These are phyloP conservation scores for Amniculicola lignicola DNA, from an alignment of 495 filamentous ascomycete genomes.

Conservation along the genomic window DNA sequence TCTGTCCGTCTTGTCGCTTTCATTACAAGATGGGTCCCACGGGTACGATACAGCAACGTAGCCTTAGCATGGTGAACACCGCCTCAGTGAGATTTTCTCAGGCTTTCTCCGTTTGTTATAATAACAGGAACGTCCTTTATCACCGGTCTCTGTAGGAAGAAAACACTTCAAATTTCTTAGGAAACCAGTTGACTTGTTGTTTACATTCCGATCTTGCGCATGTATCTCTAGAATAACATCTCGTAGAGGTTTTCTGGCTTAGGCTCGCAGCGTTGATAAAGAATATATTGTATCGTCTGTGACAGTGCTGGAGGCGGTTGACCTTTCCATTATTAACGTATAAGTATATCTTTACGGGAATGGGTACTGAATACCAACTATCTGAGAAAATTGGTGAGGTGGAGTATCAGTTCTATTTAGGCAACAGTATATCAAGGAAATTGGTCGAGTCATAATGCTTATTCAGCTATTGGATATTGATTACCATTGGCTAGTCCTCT, in stretches of 20 bases:
- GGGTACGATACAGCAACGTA: slow-evolving; percentile 14
- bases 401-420: not conserved
- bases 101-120: not conserved
- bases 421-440: not conserved
- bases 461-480: not conserved
- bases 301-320: slow-evolving; percentile 1
- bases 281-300: slow-evolving; percentile 4
- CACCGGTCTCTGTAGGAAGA: slow-evolving; percentile 2
- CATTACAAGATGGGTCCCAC: not conserved
- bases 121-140: not conserved
- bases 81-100: not conserved
- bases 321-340: slow-evolving; percentile 2
- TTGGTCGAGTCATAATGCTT: slow-evolving; percentile 8
- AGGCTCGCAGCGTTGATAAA: slow-evolving; percentile 6
- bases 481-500: no score
- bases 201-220: not conserved
- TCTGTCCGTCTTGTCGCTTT: not conserved
- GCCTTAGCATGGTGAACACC: not conserved
- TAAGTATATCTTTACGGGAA: not conserved
- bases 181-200: slow-evolving; percentile 8
- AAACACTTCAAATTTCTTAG: slow-evolving; percentile 11
- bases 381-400: not conserved
- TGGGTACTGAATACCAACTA: not conserved
- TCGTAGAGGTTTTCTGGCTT: slow-evolving; percentile 3
- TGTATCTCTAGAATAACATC: not conserved